phyloP scores from a whole-genome alignment of 2,329 filamentous ascomycete species.

The Elsinoe perseae region DNA sequence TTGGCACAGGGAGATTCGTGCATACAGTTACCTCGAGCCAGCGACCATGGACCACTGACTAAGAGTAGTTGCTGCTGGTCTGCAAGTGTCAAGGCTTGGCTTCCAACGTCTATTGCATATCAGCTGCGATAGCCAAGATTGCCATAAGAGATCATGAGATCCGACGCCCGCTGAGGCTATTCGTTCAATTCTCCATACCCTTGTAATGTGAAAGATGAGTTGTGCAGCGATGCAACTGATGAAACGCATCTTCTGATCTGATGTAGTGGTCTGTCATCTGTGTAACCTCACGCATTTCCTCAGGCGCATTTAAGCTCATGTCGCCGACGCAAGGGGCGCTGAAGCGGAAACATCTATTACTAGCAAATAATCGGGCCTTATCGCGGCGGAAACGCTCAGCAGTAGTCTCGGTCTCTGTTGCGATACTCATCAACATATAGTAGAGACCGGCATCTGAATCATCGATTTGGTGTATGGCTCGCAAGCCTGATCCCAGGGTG shows the following conservation, averaged over 20 bases:
- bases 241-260: background rate
- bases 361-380: background rate
- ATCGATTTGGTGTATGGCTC: background rate
- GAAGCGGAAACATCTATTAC: constrained; percentile 13
- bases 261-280: constrained; percentile 6
- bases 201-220: too few relatives aligned
- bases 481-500: constrained; percentile 13
- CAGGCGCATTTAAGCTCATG: background rate
- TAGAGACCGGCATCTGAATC: background rate
- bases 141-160: too few relatives aligned
- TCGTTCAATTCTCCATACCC: too few relatives aligned
- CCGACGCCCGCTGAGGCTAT: too few relatives aligned
- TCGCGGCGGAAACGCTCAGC: constrained; percentile 4
- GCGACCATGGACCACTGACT: too few relatives aligned
- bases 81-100: too few relatives aligned
- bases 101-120: too few relatives aligned
- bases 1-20: too few relatives aligned
- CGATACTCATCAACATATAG: background rate
- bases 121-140: too few relatives aligned
- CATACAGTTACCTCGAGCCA: too few relatives aligned
- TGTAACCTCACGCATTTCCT: background rate
- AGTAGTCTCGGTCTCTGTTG: constrained; percentile 13
- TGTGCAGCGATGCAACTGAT: background rate
- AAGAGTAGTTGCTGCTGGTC: too few relatives aligned
- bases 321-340: constrained; percentile 11